Evolutionary conservation across 108 stramenopile genomes (phyloP).

Genomic region (Cyclotella cryptica): DNA sequence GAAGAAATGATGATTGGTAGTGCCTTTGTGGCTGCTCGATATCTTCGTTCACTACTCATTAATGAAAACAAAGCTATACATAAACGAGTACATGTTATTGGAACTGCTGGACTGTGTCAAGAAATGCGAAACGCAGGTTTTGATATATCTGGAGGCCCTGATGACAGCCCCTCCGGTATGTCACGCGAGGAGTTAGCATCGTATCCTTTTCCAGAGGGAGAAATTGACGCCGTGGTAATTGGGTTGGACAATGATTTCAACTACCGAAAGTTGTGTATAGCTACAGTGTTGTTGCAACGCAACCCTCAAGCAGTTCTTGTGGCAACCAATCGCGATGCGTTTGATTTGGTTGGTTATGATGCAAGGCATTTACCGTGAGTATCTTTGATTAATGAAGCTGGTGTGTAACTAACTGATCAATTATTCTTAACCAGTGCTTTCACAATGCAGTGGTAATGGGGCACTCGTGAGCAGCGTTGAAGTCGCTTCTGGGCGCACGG

Average conservation of each 20-base stretch:
- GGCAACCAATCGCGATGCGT: conserved; percentile 86
- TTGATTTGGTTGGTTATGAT: conserved; percentile 75
- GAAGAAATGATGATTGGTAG: conserved; percentile 82
- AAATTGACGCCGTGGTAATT: conserved; percentile 79
- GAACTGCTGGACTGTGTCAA: conserved; percentile 70
- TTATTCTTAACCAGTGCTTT: background rate
- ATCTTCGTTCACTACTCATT: conserved; percentile 40
- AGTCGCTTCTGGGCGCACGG: conserved; percentile 59
- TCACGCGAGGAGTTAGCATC: conserved; percentile 69
- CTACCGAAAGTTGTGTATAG: conserved; percentile 84
- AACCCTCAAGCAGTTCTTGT: conserved; percentile 78
- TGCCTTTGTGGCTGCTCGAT: conserved; percentile 71
- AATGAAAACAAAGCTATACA: conserved; percentile 18
- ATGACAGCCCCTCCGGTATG: conserved; percentile 56
- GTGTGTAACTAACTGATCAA: background rate
- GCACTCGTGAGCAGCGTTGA: conserved; percentile 75
- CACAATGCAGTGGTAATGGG: conserved; percentile 62
- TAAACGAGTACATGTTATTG: conserved; percentile 78
- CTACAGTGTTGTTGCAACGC: conserved; percentile 71
- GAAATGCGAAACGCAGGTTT: conserved; percentile 71
- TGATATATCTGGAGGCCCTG: conserved; percentile 53
- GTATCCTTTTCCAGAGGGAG: conserved; percentile 61
- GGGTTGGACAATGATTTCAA: conserved; percentile 79
- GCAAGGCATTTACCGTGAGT: conserved; percentile 67
- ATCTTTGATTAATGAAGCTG: background rate